Percentiles rank a stretch among this genome's conserved stretches.
These are phyloP conservation scores for Penicillium sp. DNA, from an alignment of 2,329 filamentous ascomycete genomes.

Conservation along the genomic window DNA sequence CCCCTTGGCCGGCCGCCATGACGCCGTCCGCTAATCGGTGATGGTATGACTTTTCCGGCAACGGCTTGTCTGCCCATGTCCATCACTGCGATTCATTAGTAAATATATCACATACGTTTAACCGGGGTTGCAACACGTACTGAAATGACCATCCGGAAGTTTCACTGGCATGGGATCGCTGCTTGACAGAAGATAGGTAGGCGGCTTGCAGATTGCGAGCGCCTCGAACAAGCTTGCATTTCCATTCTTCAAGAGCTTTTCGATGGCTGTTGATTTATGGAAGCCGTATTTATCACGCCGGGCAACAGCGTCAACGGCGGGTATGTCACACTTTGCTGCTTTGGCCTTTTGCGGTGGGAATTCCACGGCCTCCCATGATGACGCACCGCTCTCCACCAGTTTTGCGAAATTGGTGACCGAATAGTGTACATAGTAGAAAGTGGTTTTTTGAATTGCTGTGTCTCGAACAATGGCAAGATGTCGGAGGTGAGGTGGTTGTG, in stretches of 20 bases:
- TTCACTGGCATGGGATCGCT: constrained; percentile 36
- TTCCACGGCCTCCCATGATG: constrained; percentile 57
- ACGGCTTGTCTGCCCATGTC: constrained; percentile 2
- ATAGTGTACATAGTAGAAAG: constrained; percentile 58
- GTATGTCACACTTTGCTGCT: constrained; percentile 28
- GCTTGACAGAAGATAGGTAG: constrained; percentile 35
- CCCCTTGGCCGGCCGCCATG: constrained; percentile 21
- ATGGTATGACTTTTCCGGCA: constrained; percentile 9
- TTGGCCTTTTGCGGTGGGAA: constrained; percentile 36
- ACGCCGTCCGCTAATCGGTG: constrained; percentile 5
- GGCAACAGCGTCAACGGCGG: constrained; percentile 34
- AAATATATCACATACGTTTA: background rate
- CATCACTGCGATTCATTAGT: constrained; percentile 9
- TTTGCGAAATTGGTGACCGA: constrained; percentile 55
- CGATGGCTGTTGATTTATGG: constrained; percentile 33
- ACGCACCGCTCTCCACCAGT: constrained; percentile 53
- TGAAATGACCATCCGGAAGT: constrained; percentile 32
- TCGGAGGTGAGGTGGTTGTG: constrained; percentile 60
- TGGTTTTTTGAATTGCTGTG: constrained; percentile 49
- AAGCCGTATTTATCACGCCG: constrained; percentile 54
- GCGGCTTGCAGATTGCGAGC: constrained; percentile 33
- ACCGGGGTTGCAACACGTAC: constrained; percentile 24
- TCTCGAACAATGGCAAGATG: constrained; percentile 60
- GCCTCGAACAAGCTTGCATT: constrained; percentile 47
- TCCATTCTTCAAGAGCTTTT: constrained; percentile 44